These are phyloP conservation scores for Paratinospora sagittata DNA, from an alignment of 164 flowering plant species.

Conservation along the genomic window DNA sequence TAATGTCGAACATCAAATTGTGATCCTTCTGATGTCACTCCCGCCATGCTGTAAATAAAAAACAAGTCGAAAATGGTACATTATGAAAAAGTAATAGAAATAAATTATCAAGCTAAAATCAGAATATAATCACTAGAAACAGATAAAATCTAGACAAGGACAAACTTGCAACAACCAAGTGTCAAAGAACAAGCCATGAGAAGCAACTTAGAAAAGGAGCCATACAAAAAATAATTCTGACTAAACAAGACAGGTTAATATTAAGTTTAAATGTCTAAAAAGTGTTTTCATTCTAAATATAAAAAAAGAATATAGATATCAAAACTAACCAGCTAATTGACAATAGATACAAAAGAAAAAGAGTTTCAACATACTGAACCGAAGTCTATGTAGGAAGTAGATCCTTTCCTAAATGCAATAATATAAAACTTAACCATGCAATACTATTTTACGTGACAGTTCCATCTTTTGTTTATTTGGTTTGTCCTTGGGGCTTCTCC, in stretches of 20 bases:
- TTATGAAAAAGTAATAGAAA: not conserved
- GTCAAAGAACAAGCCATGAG: not conserved
- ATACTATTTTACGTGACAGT: not conserved
- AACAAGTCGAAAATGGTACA: not conserved
- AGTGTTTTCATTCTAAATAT: not conserved
- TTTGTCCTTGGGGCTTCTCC: not conserved
- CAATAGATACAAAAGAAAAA: not conserved
- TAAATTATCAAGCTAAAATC: too few relatives aligned
- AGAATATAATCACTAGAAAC: too few relatives aligned
- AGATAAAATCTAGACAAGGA: too few relatives aligned
- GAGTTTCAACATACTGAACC: not conserved
- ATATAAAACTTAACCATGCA: not conserved
- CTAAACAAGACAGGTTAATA: not conserved
- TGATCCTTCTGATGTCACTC: constrained; percentile 45
- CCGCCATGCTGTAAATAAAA: constrained; percentile 40
- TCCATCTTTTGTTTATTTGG: not conserved
- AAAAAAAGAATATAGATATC: not conserved
- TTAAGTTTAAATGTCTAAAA: not conserved
- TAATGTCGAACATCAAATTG: constrained; percentile 52
- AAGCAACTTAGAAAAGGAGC: not conserved
- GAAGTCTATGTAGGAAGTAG: not conserved
- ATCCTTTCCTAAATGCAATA: not conserved
- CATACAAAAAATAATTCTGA: not conserved
- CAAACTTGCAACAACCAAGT: too few relatives aligned
- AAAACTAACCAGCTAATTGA: not conserved